Conservation (phyloP, 352 stramenopile genomes). For the Pythium guiyangense region DNA sequence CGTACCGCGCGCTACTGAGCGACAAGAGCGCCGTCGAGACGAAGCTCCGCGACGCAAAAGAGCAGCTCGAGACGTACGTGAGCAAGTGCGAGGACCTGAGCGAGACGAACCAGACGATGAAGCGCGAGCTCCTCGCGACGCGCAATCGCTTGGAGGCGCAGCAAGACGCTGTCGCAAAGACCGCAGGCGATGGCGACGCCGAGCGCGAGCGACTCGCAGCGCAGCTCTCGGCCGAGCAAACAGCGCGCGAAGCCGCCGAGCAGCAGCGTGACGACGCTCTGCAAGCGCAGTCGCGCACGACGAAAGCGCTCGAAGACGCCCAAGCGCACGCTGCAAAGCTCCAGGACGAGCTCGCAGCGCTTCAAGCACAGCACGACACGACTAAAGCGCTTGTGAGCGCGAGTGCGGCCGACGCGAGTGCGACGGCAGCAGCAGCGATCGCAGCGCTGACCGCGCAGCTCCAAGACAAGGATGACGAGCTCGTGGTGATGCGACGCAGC, state of each 20-base stretch:
- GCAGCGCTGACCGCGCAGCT: slow-evolving; percentile 9
- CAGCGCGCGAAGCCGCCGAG: slow-evolving; percentile 1
- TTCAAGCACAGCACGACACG: slow-evolving; percentile 17
- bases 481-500: slow-evolving; percentile 1
- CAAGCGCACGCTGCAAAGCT: slow-evolving; percentile 23
- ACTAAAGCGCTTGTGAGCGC: slow-evolving; percentile 12
- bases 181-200: slow-evolving; percentile 15
- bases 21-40: slow-evolving; percentile 18
- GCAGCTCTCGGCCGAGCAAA: slow-evolving; percentile 6
- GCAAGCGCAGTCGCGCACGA: slow-evolving; percentile 1
- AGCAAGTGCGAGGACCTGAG: slow-evolving; percentile 25
- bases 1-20: slow-evolving; percentile 12
- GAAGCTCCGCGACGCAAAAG: slow-evolving; percentile 16
- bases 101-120: slow-evolving; percentile 23
- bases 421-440: slow-evolving; percentile 19
- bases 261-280: slow-evolving; percentile 11
- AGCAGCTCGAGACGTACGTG: slow-evolving; percentile 16
- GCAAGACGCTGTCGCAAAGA: background rate
- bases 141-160: slow-evolving; percentile 14
- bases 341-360: slow-evolving; percentile 25
- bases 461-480: slow-evolving; percentile 6
- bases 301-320: slow-evolving; percentile 27
- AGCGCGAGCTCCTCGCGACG: slow-evolving; percentile 24
- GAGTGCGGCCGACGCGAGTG: slow-evolving; percentile 13
- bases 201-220: slow-evolving; percentile 13